Evolutionary conservation across 768 basidiomycete species (phyloP).

Genomic region (Mycena maculata): DNA sequence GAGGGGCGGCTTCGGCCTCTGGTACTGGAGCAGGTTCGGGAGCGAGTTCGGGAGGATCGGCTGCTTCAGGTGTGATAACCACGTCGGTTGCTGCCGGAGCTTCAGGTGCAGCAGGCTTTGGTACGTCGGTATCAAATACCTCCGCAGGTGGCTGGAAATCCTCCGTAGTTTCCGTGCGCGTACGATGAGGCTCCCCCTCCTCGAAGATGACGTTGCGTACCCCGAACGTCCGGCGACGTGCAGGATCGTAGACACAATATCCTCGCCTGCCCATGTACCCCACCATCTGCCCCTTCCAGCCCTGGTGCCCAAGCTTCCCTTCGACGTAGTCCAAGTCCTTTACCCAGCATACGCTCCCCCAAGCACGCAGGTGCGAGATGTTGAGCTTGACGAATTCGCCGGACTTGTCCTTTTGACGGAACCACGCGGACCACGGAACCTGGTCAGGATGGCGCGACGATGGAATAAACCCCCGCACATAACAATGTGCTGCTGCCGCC

Average conservation of each 20-base stretch:
- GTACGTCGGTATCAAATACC: too few relatives aligned
- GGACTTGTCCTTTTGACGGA: neutral
- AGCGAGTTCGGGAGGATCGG: conserved; percentile 16
- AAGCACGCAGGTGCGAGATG: neutral
- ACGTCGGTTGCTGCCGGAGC: too few relatives aligned
- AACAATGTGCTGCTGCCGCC: conserved; percentile 21
- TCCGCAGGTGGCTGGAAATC: too few relatives aligned
- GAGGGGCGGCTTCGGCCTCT: too few relatives aligned
- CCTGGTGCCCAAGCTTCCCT: conserved; percentile 30
- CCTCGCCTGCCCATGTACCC: conserved; percentile 33
- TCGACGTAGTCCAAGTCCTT: conserved; percentile 26
- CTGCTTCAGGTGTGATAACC: neutral
- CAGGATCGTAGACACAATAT: conserved; percentile 24
- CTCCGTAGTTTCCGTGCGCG: neutral
- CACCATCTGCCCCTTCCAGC: conserved; percentile 33
- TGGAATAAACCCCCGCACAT: conserved; percentile 40
- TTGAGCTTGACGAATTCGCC: conserved; percentile 6
- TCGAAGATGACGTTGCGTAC: conserved; percentile 31
- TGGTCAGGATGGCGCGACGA: conserved; percentile 18
- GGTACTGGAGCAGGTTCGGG: neutral
- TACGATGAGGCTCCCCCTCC: conserved; percentile 11
- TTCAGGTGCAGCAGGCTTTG: neutral
- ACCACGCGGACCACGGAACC: conserved; percentile 16
- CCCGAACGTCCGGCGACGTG: conserved; percentile 6
- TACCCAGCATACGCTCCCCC: neutral